phyloP scores from a whole-genome alignment of 805 yeast genomes.

The Candida chilensis region DNA sequence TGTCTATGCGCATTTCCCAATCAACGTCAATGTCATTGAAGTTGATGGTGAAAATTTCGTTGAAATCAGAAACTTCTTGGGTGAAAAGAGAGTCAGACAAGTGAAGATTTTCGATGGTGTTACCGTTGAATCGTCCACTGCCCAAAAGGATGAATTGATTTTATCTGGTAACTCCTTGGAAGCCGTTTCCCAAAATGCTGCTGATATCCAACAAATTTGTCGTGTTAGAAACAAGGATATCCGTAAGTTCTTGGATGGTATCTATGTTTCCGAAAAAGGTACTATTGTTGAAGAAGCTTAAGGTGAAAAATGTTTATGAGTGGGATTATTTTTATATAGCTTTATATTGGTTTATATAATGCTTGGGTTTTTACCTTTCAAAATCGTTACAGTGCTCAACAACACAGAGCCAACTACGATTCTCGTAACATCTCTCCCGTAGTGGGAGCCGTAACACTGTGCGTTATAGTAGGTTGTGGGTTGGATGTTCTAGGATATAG shows the following conservation, averaged over 20 bases:
- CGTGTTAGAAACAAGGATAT: conserved; percentile 99
- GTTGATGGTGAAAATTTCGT: conserved; percentile 65
- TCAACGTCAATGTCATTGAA: conserved; percentile 88
- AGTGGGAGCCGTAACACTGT: too few species aligned
- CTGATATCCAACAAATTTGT: conserved; percentile 96
- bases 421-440: too few species aligned
- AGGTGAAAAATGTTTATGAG: conserved; percentile 5
- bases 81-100: conserved; percentile 95
- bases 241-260: conserved; percentile 99
- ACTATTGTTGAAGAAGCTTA: conserved; percentile 61
- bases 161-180: conserved; percentile 94
- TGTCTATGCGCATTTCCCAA: conserved; percentile 99
- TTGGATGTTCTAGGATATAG: too few species aligned
- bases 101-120: conserved; percentile 88
- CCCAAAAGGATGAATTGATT: conserved; percentile 90
- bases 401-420: too few species aligned
- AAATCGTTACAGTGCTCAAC: too few species aligned
- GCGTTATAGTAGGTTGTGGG: too few species aligned
- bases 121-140: conserved; percentile 66
- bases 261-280: conserved; percentile 96
- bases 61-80: conserved; percentile 99
- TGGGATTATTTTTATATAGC: too few species aligned
- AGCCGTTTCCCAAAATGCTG: conserved; percentile 97
- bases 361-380: too few species aligned
- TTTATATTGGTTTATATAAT: too few species aligned